Conservation (phyloP, 345 rosid species). For the Brassica carinata region DNA sequence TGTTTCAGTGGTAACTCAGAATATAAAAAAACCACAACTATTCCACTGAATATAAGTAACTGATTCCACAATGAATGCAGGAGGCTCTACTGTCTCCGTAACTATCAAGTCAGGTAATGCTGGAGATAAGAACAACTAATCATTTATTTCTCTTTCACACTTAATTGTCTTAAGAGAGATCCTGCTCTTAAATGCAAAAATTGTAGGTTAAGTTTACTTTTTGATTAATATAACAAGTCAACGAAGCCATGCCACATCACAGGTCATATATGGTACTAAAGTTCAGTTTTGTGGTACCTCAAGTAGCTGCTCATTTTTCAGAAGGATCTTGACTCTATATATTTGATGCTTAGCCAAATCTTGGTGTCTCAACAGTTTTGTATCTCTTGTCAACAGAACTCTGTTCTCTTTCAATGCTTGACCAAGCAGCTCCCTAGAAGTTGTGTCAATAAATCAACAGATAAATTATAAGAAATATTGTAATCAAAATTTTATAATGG, state of each 20-base stretch:
- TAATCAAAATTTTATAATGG: not conserved
- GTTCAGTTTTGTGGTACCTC: conserved; percentile 54
- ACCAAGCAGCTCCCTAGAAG: conserved; percentile 71
- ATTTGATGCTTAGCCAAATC: too few species aligned
- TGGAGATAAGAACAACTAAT: not conserved
- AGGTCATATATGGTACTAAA: not conserved
- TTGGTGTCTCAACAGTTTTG: conserved; percentile 57
- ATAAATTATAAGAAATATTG: not conserved
- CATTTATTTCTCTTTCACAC: not conserved
- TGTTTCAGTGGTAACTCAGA: conserved; percentile 14
- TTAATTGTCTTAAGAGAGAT: not conserved
- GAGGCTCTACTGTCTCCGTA: not conserved
- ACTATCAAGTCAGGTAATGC: not conserved
- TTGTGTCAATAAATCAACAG: conserved; percentile 12
- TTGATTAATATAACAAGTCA: not conserved
- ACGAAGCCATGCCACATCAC: not conserved
- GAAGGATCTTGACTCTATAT: conserved; percentile 62
- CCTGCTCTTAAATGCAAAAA: not conserved
- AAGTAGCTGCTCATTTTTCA: conserved; percentile 87
- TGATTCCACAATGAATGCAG: not conserved
- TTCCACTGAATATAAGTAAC: not conserved
- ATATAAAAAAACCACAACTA: not conserved
- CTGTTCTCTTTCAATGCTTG: conserved; percentile 75
- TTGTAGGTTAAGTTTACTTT: not conserved
- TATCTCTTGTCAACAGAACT: conserved; percentile 87